These are phyloP conservation scores for Grammothele lineata DNA, from an alignment of 768 basidiomycete species.

Conservation along the genomic window DNA sequence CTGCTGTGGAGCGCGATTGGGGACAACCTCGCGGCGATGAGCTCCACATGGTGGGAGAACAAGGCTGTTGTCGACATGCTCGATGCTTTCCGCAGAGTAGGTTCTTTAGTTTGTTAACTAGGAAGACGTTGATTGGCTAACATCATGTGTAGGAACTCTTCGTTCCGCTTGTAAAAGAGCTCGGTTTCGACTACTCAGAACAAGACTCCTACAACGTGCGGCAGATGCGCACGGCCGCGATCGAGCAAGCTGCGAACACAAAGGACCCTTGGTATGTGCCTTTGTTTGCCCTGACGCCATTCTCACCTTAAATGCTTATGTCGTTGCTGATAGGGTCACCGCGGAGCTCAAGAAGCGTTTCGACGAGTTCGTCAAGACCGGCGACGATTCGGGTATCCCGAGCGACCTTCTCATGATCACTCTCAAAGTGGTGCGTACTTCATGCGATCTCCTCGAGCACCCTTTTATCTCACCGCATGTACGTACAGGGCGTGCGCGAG, in stretches of 20 bases:
- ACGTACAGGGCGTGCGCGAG: slow-evolving; percentile 67
- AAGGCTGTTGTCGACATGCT: slow-evolving; percentile 46
- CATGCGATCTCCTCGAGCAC: background rate
- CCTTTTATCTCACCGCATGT: background rate
- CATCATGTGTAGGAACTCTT: background rate
- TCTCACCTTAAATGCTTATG: background rate
- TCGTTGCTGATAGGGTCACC: slow-evolving; percentile 53
- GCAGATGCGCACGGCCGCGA: slow-evolving; percentile 71
- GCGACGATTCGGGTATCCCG: slow-evolving; percentile 75
- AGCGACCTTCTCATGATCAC: slow-evolving; percentile 65
- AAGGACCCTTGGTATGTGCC: slow-evolving; percentile 37
- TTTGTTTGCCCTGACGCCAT: background rate
- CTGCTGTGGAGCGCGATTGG: slow-evolving; percentile 78
- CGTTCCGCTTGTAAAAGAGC: slow-evolving; percentile 63
- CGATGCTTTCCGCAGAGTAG: slow-evolving; percentile 56
- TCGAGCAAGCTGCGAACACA: slow-evolving; percentile 48
- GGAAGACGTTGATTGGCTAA: background rate
- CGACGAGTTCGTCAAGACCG: slow-evolving; percentile 59
- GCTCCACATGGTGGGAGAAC: slow-evolving; percentile 83
- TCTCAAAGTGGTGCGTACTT: slow-evolving; percentile 34
- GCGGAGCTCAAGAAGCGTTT: slow-evolving; percentile 71
- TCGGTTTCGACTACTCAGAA: slow-evolving; percentile 73
- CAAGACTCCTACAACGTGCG: slow-evolving; percentile 65
- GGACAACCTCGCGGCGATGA: slow-evolving; percentile 48
- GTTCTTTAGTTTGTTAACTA: slow-evolving; percentile 16